Evolutionary conservation across 1,284 basidiomycete genomes (phyloP), one percentile per base, ranked within the genome.

Genomic region (Ustilago hordei): DNA sequence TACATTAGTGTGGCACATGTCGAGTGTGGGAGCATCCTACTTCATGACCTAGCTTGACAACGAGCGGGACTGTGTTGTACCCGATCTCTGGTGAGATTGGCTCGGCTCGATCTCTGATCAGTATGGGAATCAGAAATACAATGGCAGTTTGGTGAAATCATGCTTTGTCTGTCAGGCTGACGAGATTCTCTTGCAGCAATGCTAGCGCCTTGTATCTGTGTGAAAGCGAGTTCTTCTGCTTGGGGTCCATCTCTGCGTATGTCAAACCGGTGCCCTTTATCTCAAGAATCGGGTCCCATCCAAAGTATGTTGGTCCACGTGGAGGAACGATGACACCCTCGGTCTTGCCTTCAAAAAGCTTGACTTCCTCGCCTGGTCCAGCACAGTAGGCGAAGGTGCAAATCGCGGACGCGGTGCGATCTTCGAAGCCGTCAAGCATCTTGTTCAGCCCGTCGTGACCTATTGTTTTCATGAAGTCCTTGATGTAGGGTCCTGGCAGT

Each of bases 401-500:
- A 8, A 98, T 89, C 0, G 95, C 95, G 79, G 91, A 92, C 0
- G 97, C 96, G 15, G 89, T 90, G 66, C 90, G 93, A 9, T 91
- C 93, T 0, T 89, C 87, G 85, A 98, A 98, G 12, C 96, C 95
- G 5, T 88, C 89, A 34, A 99, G 90, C 84, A 99, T 88, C 61
- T 89, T 92, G 87, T 96, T 95, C 28, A 99, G 88, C 35, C 96
- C 95, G 89, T 81, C 68, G 47, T 71, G 74, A 12, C 79, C 81
- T 45, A 83, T 54, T 7, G 64, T 69, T 54, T 69, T 71, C 63
- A 81, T 63, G 54, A 81, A 83, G 82, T 94, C 90, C 84, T 99
- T 99, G 89, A 99, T 97, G 87, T 98, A 99, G 0, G 95, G 95
- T 0, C 96, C 97, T 2, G 96, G 96, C 7, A 99, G 90, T 0